Evolutionary conservation across 495 filamentous ascomycete genomes (phyloP).

Genomic region (Hyaloscypha finlandica): DNA sequence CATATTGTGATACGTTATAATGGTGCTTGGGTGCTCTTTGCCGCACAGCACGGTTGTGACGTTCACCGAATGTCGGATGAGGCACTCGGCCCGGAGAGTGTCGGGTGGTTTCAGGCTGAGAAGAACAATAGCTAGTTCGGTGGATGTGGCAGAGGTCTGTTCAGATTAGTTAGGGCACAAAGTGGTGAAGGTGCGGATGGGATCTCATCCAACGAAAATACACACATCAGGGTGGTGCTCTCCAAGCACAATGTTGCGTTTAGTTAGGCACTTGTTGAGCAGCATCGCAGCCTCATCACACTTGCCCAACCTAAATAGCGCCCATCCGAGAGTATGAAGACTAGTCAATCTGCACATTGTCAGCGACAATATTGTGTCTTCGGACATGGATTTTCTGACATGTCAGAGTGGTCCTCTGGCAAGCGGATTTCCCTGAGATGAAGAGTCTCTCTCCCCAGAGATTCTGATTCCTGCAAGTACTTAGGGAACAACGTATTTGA

Average conservation of each 20-base stretch:
- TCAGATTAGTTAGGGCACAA: neutral
- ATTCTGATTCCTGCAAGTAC: constrained; percentile 1
- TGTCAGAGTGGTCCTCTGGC: neutral
- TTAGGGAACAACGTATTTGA: neutral
- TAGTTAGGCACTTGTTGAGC: neutral
- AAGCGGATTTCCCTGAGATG: neutral
- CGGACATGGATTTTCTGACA: neutral
- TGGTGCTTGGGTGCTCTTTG: neutral
- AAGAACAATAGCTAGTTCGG: neutral
- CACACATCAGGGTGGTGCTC: neutral
- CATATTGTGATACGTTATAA: neutral
- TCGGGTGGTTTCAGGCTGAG: neutral
- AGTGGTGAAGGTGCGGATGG: neutral
- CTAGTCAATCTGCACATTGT: neutral
- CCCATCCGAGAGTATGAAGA: neutral
- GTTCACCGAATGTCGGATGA: neutral
- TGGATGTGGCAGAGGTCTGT: constrained; percentile 1
- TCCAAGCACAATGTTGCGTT: constrained; percentile 1
- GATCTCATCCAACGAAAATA: neutral
- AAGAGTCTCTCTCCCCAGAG: neutral
- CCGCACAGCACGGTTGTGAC: neutral
- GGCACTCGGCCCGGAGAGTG: neutral
- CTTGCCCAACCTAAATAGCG: neutral
- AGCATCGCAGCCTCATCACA: neutral
- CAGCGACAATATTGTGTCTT: neutral